Evolutionary conservation across 2,329 filamentous ascomycete species (phyloP), one percentile per base, ranked within the genome.

Genomic region (Gaeumannomyces tritici): DNA sequence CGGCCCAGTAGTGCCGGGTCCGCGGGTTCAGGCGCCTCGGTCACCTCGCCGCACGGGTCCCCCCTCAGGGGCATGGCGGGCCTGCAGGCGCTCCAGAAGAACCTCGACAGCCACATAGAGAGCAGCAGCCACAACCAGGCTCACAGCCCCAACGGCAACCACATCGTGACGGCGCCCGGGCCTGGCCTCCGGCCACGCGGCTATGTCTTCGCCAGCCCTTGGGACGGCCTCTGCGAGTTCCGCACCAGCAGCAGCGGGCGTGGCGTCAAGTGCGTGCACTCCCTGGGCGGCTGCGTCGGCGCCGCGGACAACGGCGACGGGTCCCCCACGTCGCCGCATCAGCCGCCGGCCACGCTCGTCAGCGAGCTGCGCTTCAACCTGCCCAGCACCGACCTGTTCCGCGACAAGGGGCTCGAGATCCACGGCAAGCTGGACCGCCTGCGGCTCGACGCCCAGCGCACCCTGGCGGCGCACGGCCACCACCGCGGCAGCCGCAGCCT

Each of bases 301-400:
- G 64, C 73, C 3, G 69, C 67, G 2, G 69, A 67, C 63, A 73
- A 65, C 42, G 42, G 18, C 71, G 67, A 67, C 4, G 67, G 68
- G 1, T 67, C 70, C 42, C 8, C 42, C 2, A n/a, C 42, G 1
- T 67, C 70, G 6, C 24, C 42, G 21, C 18, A 11, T 15, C 31
- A 65, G 68, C 26, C 64, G 69, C 79, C 68, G 15, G 68, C 70
- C 7, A 77, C 81, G 24, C 64, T 78, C 1, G 84, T 96, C 29
- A 96, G 91, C 73, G 93, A 97, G 73, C 78, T 98, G 64, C 86
- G 93, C 24, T 97, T 96, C 79, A 96, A 96, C 71, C 82, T 96
- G 0, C 92, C 91, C 1, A 84, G 82, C 59, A 72, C 76, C 21
- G 79, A 84, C 35, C 63, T 83, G 3, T 78, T 83, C 58, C 61